Percentiles rank a stretch among this genome's conserved stretches.
phyloP scores from a whole-genome alignment of 2,329 filamentous ascomycete genomes.

The Pseudofabraea citricarpa region DNA sequence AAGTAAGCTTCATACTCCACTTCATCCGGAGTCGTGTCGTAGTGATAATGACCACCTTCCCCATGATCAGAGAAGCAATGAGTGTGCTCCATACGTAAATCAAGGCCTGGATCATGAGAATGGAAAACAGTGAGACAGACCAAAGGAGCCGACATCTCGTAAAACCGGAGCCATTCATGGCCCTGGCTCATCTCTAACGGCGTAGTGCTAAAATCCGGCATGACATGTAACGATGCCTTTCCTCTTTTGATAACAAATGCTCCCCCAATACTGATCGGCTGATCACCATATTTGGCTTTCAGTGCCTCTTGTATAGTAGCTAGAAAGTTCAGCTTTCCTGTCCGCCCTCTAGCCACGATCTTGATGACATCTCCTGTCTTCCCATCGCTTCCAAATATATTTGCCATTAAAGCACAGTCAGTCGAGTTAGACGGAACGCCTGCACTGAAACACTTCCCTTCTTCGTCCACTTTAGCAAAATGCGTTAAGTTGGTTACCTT shows the following conservation, averaged over 20 bases:
- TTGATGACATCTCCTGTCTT: slow-evolving; percentile 30
- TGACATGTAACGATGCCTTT: slow-evolving; percentile 35
- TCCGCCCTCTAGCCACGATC: slow-evolving; percentile 28
- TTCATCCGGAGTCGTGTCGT: slow-evolving; percentile 29
- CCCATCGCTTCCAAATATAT: slow-evolving; percentile 34
- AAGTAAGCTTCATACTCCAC: slow-evolving; percentile 44
- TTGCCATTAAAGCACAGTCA: slow-evolving; percentile 38
- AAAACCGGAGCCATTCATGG: slow-evolving; percentile 36
- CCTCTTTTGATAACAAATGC: slow-evolving; percentile 35
- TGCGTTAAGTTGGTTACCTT: slow-evolving; percentile 24
- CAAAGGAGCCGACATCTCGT: slow-evolving; percentile 31
- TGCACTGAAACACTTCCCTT: slow-evolving; percentile 18
- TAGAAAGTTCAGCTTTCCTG: slow-evolving; percentile 28
- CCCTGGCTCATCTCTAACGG: slow-evolving; percentile 26
- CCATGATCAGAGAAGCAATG: slow-evolving; percentile 35
- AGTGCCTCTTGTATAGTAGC: slow-evolving; percentile 29
- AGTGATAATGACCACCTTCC: slow-evolving; percentile 41
- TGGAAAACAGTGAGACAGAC: slow-evolving; percentile 38
- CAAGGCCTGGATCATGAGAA: slow-evolving; percentile 33
- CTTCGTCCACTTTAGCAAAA: slow-evolving; percentile 21
- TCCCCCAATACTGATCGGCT: slow-evolving; percentile 34
- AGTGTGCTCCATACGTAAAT: slow-evolving; percentile 41
- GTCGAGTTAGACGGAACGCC: slow-evolving; percentile 16
- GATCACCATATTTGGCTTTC: slow-evolving; percentile 27
- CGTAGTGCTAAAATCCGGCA: slow-evolving; percentile 35